Base-by-base conservation (phyloP, 2,329 filamentous ascomycete species). In the Pezicula neosporulosa region DNA sequence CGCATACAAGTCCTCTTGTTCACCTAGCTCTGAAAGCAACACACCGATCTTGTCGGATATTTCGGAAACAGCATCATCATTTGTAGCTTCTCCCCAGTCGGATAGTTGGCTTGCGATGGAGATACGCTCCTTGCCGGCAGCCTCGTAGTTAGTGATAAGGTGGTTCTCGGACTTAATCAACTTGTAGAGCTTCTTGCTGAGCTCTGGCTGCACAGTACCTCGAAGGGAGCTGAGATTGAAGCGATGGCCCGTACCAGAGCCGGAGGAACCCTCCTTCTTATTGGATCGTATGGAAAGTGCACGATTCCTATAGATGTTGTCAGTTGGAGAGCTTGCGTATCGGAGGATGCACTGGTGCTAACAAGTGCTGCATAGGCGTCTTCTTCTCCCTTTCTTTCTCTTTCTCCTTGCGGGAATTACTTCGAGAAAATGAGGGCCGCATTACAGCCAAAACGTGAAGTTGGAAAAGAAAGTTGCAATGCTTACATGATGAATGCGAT, bases 11-110 rank as follows among this genome's bases (percentile, higher is more conserved):
- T 97, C 92, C 69, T 99, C 94, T 71, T 96, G 91, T 72, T 96
- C 91, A 48, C 91, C 94, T 55, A 99, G 83, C 76, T 97, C 94
- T 19, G 89, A 87, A 54, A 99, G 77, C 62, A 99, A 76, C 37
- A 97, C 93, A 47, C 91, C 94, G 48, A 99, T 79, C 78, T 99
- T 99, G 78, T 97, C 94, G 53, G 89, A 91, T 60, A 99, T 82
- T 67, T 97, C 94, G 48, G 84, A 90, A 63, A 97, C 78, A 47
- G 85, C 83, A 55, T 96, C 90, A 65, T 99, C 94, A 48, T 83
- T 82, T 2, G 92, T 97, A 54, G 89, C 82, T 73, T 97, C 92
- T 52, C 94, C 94, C 94, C 94, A 99, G 61, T 97, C 92, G 7
- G 90, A 96, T 42, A 99, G 82, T 74, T 97, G 93, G 10, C 85